These are phyloP conservation scores for Lecanicillium sp. DNA, from an alignment of 2,329 filamentous ascomycete species.

Conservation along the genomic window DNA sequence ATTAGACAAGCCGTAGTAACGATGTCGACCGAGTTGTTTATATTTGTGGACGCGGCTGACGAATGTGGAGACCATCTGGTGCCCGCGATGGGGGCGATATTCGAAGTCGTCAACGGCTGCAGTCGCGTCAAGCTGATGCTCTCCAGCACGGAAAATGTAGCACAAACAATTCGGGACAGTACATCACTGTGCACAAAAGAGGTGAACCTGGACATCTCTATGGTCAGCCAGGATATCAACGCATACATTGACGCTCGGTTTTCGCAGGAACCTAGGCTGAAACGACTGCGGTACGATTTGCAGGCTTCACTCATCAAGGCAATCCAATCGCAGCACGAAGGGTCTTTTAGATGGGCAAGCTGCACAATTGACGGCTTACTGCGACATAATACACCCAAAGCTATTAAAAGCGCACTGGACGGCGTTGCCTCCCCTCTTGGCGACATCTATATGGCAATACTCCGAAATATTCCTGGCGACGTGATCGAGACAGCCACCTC, in stretches of 20 bases:
- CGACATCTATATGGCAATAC: constrained; percentile 4
- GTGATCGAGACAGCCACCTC: not conserved
- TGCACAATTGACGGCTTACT: constrained; percentile 6
- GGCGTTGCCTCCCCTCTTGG: constrained; percentile 4
- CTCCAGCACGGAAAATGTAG: not conserved
- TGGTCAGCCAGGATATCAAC: constrained; percentile 3
- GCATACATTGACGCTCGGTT: constrained; percentile 1
- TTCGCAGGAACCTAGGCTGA: not conserved
- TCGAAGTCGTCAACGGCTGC: not conserved
- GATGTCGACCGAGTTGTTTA: not conserved
- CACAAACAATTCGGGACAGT: not conserved
- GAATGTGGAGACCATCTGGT: not conserved
- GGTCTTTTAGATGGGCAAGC: constrained; percentile 6
- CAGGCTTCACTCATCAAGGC: not conserved
- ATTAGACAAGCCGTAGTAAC: no score
- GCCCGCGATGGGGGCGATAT: not conserved
- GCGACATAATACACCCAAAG: constrained; percentile 1
- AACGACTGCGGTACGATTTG: constrained; percentile 3
- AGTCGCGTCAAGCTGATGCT: not conserved
- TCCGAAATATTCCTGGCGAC: not conserved
- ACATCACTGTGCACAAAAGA: no score
- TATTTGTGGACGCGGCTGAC: constrained; percentile 1
- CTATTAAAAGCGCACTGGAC: constrained; percentile 4
- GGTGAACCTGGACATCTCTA: no score
- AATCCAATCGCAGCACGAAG: constrained; percentile 5